These are phyloP conservation scores for Lachnellula hyalina DNA, from an alignment of 2,329 filamentous ascomycete species.

Conservation along the genomic window DNA sequence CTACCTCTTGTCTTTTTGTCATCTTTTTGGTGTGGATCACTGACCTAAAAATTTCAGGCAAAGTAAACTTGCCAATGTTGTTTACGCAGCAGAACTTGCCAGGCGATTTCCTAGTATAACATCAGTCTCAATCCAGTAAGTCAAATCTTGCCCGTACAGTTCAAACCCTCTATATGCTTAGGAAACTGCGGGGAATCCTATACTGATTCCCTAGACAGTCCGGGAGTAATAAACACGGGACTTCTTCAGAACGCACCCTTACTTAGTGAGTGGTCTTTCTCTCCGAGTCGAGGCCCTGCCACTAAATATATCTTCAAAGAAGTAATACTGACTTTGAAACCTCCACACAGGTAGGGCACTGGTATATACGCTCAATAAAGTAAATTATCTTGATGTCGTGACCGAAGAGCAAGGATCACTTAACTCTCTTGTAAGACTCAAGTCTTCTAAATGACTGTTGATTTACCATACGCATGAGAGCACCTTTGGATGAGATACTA, in stretches of 20 bases:
- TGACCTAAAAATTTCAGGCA: conserved; percentile 31
- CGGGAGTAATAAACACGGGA: conserved; percentile 28
- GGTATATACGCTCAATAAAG: background rate
- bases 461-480: too few relatives aligned
- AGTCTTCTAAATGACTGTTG: background rate
- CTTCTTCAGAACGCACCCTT: conserved; percentile 1
- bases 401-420: conserved; percentile 31
- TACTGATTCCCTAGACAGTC: conserved; percentile 12
- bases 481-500: background rate
- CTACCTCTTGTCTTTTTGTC: background rate
- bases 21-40: background rate
- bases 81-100: conserved; percentile 39
- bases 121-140: conserved; percentile 33
- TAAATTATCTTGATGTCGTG: conserved; percentile 1
- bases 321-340: background rate
- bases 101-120: conserved; percentile 35
- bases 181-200: too few relatives aligned
- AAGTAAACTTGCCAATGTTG: conserved; percentile 44
- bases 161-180: too few relatives aligned
- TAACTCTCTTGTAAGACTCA: conserved; percentile 30
- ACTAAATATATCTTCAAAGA: too few relatives aligned
- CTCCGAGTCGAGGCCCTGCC: background rate
- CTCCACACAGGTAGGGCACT: background rate
- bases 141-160: too few relatives aligned
- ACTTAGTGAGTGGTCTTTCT: background rate